phyloP scores from a whole-genome alignment of 176 grass and related monocot genomes.

The Aegilops sharonensis region DNA sequence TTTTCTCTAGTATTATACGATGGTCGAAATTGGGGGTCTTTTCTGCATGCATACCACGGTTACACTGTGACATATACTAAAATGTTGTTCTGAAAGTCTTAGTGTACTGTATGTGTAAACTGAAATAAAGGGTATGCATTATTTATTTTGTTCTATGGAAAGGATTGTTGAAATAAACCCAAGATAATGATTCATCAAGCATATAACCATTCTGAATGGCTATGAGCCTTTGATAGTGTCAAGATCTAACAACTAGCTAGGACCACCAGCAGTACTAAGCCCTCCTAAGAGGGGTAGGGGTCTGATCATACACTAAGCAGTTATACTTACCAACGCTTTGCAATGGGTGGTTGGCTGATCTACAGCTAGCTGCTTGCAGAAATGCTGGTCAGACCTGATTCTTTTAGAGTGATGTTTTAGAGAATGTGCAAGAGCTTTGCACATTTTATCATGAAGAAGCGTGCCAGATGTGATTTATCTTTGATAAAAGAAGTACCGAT shows the following conservation, averaged over 20 bases:
- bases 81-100: background rate
- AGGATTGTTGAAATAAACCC: background rate
- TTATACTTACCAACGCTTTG: conserved; percentile 38
- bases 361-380: conserved; percentile 32
- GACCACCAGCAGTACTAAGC: conserved; percentile 28
- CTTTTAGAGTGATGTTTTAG: background rate
- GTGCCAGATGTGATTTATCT: conserved; percentile 33
- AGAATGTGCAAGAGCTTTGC: background rate
- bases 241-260: conserved; percentile 35
- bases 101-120: background rate
- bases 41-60: background rate
- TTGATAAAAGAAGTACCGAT: conserved; percentile 19
- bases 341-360: conserved; percentile 43
- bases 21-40: background rate
- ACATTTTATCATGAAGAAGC: background rate
- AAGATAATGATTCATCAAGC: conserved; percentile 5
- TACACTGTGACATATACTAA: background rate
- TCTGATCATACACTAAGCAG: conserved; percentile 35
- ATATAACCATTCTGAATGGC: conserved; percentile 12
- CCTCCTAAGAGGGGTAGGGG: conserved; percentile 28
- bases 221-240: conserved; percentile 1
- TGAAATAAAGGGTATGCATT: background rate
- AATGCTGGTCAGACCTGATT: conserved; percentile 22
- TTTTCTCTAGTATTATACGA: background rate
- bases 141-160: background rate